Percentiles rank a stretch among this genome's conserved stretches.
These are phyloP conservation scores for Kodamaea kakaduensis DNA, from an alignment of 805 yeast genomes.

Conservation along the genomic window DNA sequence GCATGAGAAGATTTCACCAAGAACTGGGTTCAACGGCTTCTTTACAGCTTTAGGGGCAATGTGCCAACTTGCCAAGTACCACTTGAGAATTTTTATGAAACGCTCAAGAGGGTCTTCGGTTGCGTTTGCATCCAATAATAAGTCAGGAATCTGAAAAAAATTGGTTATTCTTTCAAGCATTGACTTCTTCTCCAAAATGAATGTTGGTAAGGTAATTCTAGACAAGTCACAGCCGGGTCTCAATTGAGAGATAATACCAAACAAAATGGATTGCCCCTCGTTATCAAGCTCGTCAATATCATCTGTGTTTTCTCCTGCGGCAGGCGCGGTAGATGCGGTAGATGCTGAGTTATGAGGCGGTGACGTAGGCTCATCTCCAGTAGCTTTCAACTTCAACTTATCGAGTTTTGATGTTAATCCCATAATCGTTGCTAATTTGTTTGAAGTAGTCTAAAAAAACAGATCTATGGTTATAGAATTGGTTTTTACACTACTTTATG, in stretches of 20 bases:
- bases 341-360: background rate
- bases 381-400: constrained; percentile 20
- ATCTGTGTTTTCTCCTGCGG: constrained; percentile 35
- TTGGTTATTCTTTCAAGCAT: constrained; percentile 96
- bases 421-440: constrained; percentile 17
- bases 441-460: no score
- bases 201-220: constrained; percentile 90
- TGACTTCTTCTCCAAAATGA: constrained; percentile 88
- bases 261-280: constrained; percentile 79
- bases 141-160: constrained; percentile 73
- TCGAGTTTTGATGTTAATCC: constrained; percentile 28
- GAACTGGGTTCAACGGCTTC: constrained; percentile 91
- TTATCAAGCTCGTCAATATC: constrained; percentile 92
- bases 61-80: constrained; percentile 97
- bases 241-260: constrained; percentile 85
- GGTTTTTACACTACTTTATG: no score
- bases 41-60: constrained; percentile 98
- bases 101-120: constrained; percentile 59
- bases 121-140: constrained; percentile 65
- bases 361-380: constrained; percentile 9
- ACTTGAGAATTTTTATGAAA: constrained; percentile 69
- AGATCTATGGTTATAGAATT: no score
- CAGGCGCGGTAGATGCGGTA: background rate
- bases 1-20: constrained; percentile 87
- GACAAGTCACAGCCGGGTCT: constrained; percentile 91